phyloP scores from a whole-genome alignment of 2,329 filamentous ascomycete genomes.

The Epichloe sibirici region DNA sequence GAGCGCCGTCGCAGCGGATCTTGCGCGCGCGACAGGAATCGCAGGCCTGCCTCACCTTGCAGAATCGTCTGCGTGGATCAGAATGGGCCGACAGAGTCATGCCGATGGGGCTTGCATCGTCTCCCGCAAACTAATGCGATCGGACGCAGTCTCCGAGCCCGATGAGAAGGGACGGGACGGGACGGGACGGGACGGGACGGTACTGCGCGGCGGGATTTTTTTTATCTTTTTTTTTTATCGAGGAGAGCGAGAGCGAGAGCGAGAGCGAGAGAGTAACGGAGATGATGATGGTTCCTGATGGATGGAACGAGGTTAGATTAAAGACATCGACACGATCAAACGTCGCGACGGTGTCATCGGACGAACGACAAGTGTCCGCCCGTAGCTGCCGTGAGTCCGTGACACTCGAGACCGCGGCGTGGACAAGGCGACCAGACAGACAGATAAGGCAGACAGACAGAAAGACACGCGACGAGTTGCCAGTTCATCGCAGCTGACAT shows the following conservation, averaged over 20 bases:
- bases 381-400: background rate
- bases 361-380: conserved; percentile 2
- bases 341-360: background rate
- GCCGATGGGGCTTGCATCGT: conserved; percentile 1
- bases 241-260: background rate
- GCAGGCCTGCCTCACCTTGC: conserved; percentile 18
- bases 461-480: too few species aligned
- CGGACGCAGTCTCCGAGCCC: too few species aligned
- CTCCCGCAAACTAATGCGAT: background rate
- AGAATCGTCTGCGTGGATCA: conserved; percentile 1
- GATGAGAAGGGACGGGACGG: background rate
- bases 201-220: background rate
- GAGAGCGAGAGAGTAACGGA: background rate
- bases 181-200: background rate
- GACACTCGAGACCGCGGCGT: too few species aligned
- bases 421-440: background rate
- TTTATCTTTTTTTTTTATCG: background rate
- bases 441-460: background rate
- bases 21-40: conserved; percentile 19
- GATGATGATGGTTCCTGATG: background rate
- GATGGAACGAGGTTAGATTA: background rate
- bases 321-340: background rate
- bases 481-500: too few species aligned
- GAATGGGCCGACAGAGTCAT: conserved; percentile 1
- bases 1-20: conserved; percentile 16